Evolutionary conservation across 2,329 filamentous ascomycete genomes (phyloP), one percentile per base, ranked within the genome.

Genomic region (Tolypocladium sp.): DNA sequence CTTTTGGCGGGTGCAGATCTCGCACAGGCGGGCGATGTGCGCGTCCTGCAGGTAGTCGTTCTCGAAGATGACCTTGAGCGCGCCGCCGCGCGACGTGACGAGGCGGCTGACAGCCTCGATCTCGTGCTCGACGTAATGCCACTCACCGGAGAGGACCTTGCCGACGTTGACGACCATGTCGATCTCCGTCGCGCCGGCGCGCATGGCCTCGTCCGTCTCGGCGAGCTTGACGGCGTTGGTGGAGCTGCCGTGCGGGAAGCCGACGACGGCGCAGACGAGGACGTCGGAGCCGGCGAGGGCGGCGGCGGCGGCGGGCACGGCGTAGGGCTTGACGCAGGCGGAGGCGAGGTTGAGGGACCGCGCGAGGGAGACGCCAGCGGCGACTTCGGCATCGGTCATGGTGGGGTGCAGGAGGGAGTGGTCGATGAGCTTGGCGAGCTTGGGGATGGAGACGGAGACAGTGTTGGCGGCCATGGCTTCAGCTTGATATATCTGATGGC

Each of bases 111-210:
- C 70, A 37, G 68, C 65, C 1, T 69, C 65, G 55, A 86, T 81
- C 64, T 86, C 83, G 7, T 75, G 67, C 0, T 68, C 64, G 15
- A 86, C 81, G 61, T 84, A 86, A 8, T 74, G 74, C 82, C 82
- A 86, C 37, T 86, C 79, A 0, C 76, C 77, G 20, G 79, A 71
- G 0, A 85, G 75, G 0, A 75, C 82, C 63, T 85, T 84, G 40
- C 83, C 83, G 13, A 86, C 69, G 59, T 87, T 85, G 62, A 86
- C 73, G 1, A 86, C 82, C 79, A 86, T 81, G 66, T 86, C 83
- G 30, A 86, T 78, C 66, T 86, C 83, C 1, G 69, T 63, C 1
- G 77, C 82, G 2, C 82, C 83, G 0, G 74, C 74, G 3, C 70
- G 63, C 0, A 75, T 75, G 0, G 82, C 82, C 1, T 74, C 73